Conservation (phyloP, 2,329 filamentous ascomycete species). For the Fusarium piperis region DNA sequence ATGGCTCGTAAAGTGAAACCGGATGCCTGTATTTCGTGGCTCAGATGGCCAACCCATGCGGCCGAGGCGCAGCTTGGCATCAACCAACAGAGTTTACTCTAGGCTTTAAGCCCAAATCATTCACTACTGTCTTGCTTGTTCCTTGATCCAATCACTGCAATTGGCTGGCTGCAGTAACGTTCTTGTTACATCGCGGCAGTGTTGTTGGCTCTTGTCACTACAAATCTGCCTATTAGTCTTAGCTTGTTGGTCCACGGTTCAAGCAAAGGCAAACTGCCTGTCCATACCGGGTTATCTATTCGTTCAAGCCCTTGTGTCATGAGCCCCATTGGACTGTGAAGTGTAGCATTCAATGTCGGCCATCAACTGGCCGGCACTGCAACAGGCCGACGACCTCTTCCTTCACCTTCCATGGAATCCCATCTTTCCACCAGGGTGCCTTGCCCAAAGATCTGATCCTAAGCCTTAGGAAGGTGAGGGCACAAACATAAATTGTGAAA, state of each 20-base stretch:
- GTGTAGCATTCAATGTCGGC: neutral
- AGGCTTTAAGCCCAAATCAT: neutral
- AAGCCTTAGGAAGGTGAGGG: neutral
- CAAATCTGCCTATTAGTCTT: neutral
- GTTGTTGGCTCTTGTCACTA: neutral
- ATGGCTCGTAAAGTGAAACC: neutral
- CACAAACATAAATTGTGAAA: neutral
- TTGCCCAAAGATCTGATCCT: neutral
- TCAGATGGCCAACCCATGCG: neutral
- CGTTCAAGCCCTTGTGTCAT: neutral
- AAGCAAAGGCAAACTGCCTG: neutral
- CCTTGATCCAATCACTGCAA: neutral
- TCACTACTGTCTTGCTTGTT: neutral
- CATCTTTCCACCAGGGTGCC: neutral
- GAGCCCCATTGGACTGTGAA: neutral
- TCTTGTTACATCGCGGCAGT: neutral
- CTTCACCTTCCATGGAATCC: neutral
- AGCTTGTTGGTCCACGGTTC: neutral
- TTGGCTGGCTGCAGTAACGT: neutral
- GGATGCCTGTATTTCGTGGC: conserved; percentile 5
- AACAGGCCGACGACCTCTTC: neutral
- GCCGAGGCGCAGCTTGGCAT: conserved; percentile 4
- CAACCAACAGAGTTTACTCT: neutral
- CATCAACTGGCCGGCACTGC: neutral
- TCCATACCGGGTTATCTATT: neutral